These are phyloP conservation scores for Paecilomyces variotii DNA, from an alignment of 2,329 filamentous ascomycete genomes.

Conservation along the genomic window DNA sequence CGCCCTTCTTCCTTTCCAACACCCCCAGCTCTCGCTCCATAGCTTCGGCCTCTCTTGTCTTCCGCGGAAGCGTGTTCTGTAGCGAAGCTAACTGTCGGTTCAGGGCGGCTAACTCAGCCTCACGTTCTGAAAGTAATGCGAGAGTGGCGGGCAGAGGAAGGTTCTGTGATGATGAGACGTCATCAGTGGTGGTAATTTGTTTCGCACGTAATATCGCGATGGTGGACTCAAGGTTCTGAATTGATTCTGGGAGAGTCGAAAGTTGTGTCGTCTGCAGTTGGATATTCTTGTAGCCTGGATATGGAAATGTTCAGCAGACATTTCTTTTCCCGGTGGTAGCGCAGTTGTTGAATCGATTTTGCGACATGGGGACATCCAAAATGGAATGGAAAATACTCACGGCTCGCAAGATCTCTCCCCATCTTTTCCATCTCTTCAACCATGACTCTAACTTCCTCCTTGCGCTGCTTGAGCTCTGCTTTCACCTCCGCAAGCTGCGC, in stretches of 20 bases:
- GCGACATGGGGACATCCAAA: not conserved
- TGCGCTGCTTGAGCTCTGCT: conserved; percentile 67
- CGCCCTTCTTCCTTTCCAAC: conserved; percentile 38
- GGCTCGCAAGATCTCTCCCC: conserved; percentile 55
- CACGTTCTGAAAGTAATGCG: conserved; percentile 31
- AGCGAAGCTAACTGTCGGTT: conserved; percentile 35
- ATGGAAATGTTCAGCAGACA: not conserved
- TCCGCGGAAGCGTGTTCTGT: conserved; percentile 36
- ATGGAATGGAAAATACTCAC: conserved; percentile 24
- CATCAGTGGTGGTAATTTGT: conserved; percentile 53
- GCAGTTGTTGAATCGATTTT: not conserved
- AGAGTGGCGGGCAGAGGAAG: conserved; percentile 34
- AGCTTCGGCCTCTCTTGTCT: conserved; percentile 36
- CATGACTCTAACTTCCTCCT: conserved; percentile 67
- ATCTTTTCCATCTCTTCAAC: conserved; percentile 65
- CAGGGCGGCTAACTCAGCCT: conserved; percentile 32
- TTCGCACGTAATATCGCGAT: conserved; percentile 45
- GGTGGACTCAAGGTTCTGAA: conserved; percentile 43
- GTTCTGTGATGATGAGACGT: conserved; percentile 38
- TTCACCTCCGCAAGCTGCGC: conserved; percentile 63
- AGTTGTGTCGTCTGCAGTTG: conserved; percentile 46
- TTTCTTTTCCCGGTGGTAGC: not conserved
- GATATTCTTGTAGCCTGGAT: conserved; percentile 47
- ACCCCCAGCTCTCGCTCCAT: conserved; percentile 36
- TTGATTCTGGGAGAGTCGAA: conserved; percentile 43